Conservation (phyloP, 108 stramenopile species). For the Nitzschia sp. region DNA sequence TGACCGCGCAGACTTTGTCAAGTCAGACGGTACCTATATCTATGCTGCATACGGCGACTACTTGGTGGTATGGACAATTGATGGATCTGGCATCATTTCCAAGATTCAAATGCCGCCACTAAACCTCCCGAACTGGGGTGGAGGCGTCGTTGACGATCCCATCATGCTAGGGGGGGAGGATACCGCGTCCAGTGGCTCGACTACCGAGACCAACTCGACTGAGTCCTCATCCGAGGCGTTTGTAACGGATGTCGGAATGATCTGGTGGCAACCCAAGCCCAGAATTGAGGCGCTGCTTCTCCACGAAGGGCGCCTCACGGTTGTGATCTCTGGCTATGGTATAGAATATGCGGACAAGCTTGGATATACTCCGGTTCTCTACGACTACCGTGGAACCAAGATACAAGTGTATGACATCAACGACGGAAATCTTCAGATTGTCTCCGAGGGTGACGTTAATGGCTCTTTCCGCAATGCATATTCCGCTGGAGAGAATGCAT, state of each 20-base stretch:
- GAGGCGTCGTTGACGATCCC: not conserved
- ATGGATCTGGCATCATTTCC: conserved; percentile 12
- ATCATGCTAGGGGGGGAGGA: not conserved
- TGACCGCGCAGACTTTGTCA: conserved; percentile 50
- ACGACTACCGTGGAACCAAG: conserved; percentile 29
- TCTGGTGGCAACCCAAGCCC: conserved; percentile 12
- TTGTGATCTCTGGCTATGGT: conserved; percentile 24
- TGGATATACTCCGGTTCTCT: conserved; percentile 10
- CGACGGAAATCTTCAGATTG: conserved; percentile 5
- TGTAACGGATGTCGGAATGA: not conserved
- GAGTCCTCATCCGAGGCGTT: not conserved
- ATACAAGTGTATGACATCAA: conserved; percentile 41
- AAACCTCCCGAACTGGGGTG: not conserved
- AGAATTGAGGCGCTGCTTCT: conserved; percentile 28
- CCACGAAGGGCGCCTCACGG: conserved; percentile 20
- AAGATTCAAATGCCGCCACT: conserved; percentile 28
- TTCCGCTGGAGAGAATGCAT: conserved; percentile 26
- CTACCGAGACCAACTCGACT: not conserved
- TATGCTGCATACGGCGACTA: conserved; percentile 48
- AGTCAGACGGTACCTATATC: conserved; percentile 50
- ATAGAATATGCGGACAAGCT: not conserved
- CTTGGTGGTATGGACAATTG: conserved; percentile 31
- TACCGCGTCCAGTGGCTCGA: not conserved
- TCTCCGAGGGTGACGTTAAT: conserved; percentile 25
- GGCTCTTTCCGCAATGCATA: conserved; percentile 32